Evolutionary conservation across 225 moss, liverwort and hornwort genomes (phyloP).

Genomic region (Marchantia polymorpha): DNA sequence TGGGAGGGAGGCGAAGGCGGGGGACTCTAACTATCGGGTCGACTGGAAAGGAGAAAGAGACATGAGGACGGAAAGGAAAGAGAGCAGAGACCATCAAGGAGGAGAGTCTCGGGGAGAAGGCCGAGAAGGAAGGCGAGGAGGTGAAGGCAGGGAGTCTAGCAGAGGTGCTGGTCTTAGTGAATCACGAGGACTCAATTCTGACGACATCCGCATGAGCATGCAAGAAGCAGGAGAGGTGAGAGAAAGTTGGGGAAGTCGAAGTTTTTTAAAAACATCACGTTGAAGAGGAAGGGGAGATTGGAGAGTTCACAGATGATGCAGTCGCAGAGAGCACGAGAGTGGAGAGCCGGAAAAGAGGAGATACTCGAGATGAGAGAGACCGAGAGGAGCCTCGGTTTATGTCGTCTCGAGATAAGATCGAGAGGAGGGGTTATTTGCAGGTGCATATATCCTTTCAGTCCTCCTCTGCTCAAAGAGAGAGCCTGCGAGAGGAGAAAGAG

Average conservation of each 20-base stretch:
- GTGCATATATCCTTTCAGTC: constrained; percentile 33
- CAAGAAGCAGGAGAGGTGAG: constrained; percentile 44
- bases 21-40: constrained; percentile 32
- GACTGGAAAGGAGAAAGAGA: constrained; percentile 50
- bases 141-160: constrained; percentile 35
- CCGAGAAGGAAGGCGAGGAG: constrained; percentile 24
- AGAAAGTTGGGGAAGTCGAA: constrained; percentile 41
- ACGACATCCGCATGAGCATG: constrained; percentile 31
- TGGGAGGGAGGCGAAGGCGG: constrained; percentile 38
- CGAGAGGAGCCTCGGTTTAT: constrained; percentile 35
- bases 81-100: constrained; percentile 35
- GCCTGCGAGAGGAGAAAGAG: constrained; percentile 31
- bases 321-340: constrained; percentile 33
- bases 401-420: constrained; percentile 29
- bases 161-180: constrained; percentile 22
- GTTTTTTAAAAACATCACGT: constrained; percentile 39
- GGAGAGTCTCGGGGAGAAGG: constrained; percentile 30
- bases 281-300: constrained; percentile 48
- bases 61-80: constrained; percentile 42
- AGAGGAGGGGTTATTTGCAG: constrained; percentile 45
- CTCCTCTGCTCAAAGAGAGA: constrained; percentile 24
- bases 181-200: constrained; percentile 35
- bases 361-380: constrained; percentile 35
- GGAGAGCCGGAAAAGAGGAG: constrained; percentile 40
- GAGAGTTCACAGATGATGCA: constrained; percentile 36